These are phyloP conservation scores for Diplodia intermedia DNA, from an alignment of 2,329 filamentous ascomycete genomes.

Conservation along the genomic window DNA sequence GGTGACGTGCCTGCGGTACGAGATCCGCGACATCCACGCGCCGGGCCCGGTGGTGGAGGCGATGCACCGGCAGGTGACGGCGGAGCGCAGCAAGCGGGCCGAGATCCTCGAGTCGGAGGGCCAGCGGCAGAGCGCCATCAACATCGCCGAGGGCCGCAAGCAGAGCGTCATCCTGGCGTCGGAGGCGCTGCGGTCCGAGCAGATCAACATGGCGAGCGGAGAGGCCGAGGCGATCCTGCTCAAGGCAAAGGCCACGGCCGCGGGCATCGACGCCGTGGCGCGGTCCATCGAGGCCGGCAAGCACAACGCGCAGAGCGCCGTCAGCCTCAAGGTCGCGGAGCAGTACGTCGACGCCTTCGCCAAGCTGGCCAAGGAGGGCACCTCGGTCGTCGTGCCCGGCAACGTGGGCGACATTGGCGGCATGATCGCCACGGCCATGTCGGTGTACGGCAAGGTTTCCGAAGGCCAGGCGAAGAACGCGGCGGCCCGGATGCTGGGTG, in stretches of 20 bases:
- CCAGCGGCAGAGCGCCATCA: slow-evolving; percentile 96
- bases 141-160: slow-evolving; percentile 97
- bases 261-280: slow-evolving; percentile 86
- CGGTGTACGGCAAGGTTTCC: slow-evolving; percentile 92
- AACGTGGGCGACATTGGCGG: slow-evolving; percentile 95
- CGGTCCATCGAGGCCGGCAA: slow-evolving; percentile 75
- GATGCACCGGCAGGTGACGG: slow-evolving; percentile 98
- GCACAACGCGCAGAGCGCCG: slow-evolving; percentile 77
- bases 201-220: slow-evolving; percentile 91
- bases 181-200: slow-evolving; percentile 85
- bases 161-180: slow-evolving; percentile 96
- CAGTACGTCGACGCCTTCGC: slow-evolving; percentile 97
- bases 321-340: slow-evolving; percentile 90
- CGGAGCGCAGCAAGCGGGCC: slow-evolving; percentile 94
- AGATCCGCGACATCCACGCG: slow-evolving; percentile 97
- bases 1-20: slow-evolving; percentile 93
- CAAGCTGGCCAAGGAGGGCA: slow-evolving; percentile 92
- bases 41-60: slow-evolving; percentile 91
- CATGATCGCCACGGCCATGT: slow-evolving; percentile 96
- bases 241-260: slow-evolving; percentile 83
- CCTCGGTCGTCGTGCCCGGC: slow-evolving; percentile 91
- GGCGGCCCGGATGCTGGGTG: slow-evolving; percentile 56
- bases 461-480: slow-evolving; percentile 76
- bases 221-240: slow-evolving; percentile 92
- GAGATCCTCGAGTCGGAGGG: slow-evolving; percentile 98